Base-by-base conservation (phyloP, 805 yeast genomes). In the Blastobotrys terrestris region DNA sequence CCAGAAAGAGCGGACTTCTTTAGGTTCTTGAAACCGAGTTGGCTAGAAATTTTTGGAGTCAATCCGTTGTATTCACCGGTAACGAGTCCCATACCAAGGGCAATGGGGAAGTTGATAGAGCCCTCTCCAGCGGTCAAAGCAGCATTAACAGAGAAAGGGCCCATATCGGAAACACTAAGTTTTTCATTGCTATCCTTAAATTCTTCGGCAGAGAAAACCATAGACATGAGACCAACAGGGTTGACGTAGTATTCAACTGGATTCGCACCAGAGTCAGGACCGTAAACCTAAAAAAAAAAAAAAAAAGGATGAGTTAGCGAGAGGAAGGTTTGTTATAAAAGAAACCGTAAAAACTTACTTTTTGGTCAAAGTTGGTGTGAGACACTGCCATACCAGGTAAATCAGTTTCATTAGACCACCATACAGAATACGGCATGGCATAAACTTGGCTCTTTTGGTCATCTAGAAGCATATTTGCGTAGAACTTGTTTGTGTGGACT, bases 51-150 rank as follows among this genome's bases (percentile, higher is more conserved):
- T 16, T 66, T 59, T 15, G 83, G 77, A 26, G 76, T 70, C 58
- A 80, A 67, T 11, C 81, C 81, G 59, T 76, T 67, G 60, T 77
- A 77, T 21, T 78, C 67, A 22, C 83, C 87, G 31, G 96, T 84
- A 13, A 87, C 79, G 56, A 87, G 81, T 3, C 96, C 96, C 77
- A 77, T 76, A 51, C 97, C 97, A 66, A 85, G 91, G 3, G 84
- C 87, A 51, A 86, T 62, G 2, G 92, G 91, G 46, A 78, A 56
- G 35, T 73, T 72, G 14, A 84, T 68, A 46, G 66, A 67, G 48
- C 77, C 75, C 2, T 60, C 55, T 14, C 67, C 53, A 5, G 46
- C 55, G 51, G 52, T 58, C 39, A 52, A 70, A 49, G 55, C 70
- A 8, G 76, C 80, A 44, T 71, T 68, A 13, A 76, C 79, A 4